Evolutionary conservation across 2,329 filamentous ascomycete genomes (phyloP), one percentile per base, ranked within the genome.

Genomic region (Sporothrix protearum): DNA sequence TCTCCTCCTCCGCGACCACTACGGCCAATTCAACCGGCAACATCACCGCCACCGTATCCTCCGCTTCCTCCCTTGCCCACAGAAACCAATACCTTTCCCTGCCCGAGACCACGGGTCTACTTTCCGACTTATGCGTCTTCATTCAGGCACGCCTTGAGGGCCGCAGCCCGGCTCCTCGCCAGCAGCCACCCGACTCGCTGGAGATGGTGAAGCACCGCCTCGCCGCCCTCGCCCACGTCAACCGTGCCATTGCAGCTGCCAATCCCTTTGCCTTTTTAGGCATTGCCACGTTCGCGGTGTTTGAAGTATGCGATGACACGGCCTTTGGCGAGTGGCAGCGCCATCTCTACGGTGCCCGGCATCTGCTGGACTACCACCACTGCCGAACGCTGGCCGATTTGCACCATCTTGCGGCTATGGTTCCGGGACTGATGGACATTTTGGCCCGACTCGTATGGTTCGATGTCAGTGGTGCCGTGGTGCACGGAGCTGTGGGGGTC

Each of bases 251-350:
- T 2, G 78, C 79, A 42, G 80, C 78, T 0, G 81, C 80, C 1
- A 79, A 83, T 45, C 82, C 82, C 0, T 78, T 83, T 66, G 82
- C 82, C 0, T 77, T 83, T 9, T 77, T 83, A 4, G 82, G 81
- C 1, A 83, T 83, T 22, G 81, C 81, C 0, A 81, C 80, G 0
- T 83, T 83, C 72, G 81, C 82, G 0, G 80, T 83, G 45, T 81
- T 83, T 33, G 82, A 83, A 14, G 81, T 83, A 0, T 82, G 79
- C 51, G 81, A 82, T 39, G 81, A 82, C 45, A 78, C 80, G 0
- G 77, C 80, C 0, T 83, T 83, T 69, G 80, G 80, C 0, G 77
- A 80, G 64, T 79, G 82, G 81, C 72, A 79, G 53, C 76, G 79
- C 5, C 81, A 83, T 74, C 74, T 83, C 0, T 77, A 80, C 49